A percentile compares a stretch with the other conserved stretches of the same genome.
Conservation (phyloP, 805 yeast species). For the Kazachstania viticola region DNA sequence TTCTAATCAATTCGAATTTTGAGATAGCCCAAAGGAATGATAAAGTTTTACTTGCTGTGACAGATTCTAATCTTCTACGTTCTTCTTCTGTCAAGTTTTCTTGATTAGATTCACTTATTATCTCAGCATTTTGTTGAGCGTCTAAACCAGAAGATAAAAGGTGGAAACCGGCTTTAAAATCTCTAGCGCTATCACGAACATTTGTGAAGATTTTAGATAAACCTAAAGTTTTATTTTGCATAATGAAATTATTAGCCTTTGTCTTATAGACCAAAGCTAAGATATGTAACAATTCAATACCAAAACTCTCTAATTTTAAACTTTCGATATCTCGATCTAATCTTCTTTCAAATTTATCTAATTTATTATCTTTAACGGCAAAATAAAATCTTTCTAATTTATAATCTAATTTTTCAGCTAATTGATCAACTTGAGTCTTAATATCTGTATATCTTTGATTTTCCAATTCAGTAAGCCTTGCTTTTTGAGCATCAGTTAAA, state of each 20-base stretch:
- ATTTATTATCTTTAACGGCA: slow-evolving; percentile 36
- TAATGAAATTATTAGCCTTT: slow-evolving; percentile 59
- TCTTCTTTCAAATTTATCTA: slow-evolving; percentile 36
- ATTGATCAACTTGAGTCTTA: slow-evolving; percentile 34
- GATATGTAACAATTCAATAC: slow-evolving; percentile 69
- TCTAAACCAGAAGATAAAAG: slow-evolving; percentile 74
- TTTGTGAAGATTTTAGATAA: slow-evolving; percentile 70
- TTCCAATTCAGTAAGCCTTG: slow-evolving; percentile 36
- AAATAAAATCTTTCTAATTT: slow-evolving; percentile 35
- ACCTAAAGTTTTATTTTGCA: slow-evolving; percentile 70
- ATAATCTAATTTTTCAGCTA: slow-evolving; percentile 35
- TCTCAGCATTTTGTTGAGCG: slow-evolving; percentile 66
- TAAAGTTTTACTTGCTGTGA: slow-evolving; percentile 72
- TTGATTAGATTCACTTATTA: slow-evolving; percentile 55
- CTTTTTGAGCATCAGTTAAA: slow-evolving; percentile 31
- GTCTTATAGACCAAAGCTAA: slow-evolving; percentile 66
- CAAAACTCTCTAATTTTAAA: slow-evolving; percentile 86
- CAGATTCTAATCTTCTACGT: slow-evolving; percentile 64
- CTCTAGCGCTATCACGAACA: slow-evolving; percentile 69
- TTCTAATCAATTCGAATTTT: slow-evolving; percentile 65
- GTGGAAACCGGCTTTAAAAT: slow-evolving; percentile 68
- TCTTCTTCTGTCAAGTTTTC: slow-evolving; percentile 43
- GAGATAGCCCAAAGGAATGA: slow-evolving; percentile 95
- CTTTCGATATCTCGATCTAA: slow-evolving; percentile 54
- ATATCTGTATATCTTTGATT: slow-evolving; percentile 40